A percentile compares a stretch with the other conserved stretches of the same genome.
Conservation (phyloP, 352 stramenopile genomes). For the Aphanomyces astaci region DNA sequence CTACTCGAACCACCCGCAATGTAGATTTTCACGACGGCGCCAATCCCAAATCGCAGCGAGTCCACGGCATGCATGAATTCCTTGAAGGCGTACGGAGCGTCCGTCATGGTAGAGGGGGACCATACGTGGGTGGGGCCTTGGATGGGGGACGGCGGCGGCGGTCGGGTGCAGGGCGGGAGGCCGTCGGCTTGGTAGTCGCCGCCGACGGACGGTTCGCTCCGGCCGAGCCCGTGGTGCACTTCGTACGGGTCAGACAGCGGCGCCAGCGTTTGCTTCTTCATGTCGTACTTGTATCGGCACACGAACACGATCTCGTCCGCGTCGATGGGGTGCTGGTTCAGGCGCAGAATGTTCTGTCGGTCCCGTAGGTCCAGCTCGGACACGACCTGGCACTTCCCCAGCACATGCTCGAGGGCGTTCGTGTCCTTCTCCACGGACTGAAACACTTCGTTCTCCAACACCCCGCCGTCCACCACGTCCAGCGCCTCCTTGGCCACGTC, state of each 20-base stretch:
- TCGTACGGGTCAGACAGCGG: constrained; percentile 50
- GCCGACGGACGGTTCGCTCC: constrained; percentile 62
- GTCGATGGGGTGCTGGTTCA: constrained; percentile 55
- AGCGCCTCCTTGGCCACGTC: constrained; percentile 60
- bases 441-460: constrained; percentile 69
- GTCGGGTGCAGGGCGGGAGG: constrained; percentile 25
- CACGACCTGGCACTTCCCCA: constrained; percentile 69
- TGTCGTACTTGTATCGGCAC: constrained; percentile 72
- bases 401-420: constrained; percentile 70
- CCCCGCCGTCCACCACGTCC: constrained; percentile 44
- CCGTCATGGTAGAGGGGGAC: constrained; percentile 45
- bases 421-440: constrained; percentile 77
- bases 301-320: constrained; percentile 50
- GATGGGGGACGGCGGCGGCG: constrained; percentile 1
- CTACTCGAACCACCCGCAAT: neutral
- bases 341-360: constrained; percentile 60
- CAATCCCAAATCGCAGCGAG: constrained; percentile 46
- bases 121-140: constrained; percentile 58
- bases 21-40: constrained; percentile 53
- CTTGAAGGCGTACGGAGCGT: constrained; percentile 38
- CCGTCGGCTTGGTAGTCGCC: constrained; percentile 47
- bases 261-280: constrained; percentile 55
- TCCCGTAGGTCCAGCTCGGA: constrained; percentile 61
- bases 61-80: constrained; percentile 53
- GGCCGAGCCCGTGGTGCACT: constrained; percentile 53